These are phyloP conservation scores for Paspalum vaginatum DNA, from an alignment of 176 grass and related monocot genomes.

Conservation along the genomic window DNA sequence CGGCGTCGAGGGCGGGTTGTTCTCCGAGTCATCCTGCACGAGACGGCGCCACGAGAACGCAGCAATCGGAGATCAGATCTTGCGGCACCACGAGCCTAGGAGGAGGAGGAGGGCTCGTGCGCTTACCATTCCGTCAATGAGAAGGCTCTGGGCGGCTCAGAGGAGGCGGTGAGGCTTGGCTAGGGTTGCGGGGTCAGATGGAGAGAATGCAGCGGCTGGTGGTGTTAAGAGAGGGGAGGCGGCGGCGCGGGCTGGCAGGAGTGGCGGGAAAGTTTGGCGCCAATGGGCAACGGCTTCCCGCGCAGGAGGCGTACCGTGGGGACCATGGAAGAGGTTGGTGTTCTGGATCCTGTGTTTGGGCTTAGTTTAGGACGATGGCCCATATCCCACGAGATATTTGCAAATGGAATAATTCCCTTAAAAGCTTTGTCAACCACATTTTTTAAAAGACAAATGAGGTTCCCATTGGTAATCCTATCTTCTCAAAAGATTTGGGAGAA, in stretches of 20 bases:
- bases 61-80: constrained; percentile 19
- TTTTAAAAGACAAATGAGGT: too few relatives aligned
- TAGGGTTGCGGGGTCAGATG: constrained; percentile 18
- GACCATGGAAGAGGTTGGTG: too few relatives aligned
- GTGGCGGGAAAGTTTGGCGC: constrained; percentile 59
- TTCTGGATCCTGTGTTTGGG: neutral
- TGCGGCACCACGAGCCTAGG: neutral
- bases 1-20: constrained; percentile 76
- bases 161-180: neutral
- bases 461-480: too few relatives aligned
- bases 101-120: neutral
- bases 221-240: constrained; percentile 26
- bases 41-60: neutral
- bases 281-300: neutral
- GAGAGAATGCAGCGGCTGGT: neutral
- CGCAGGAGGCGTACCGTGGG: neutral
- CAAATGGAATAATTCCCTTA: neutral
- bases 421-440: too few relatives aligned
- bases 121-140: constrained; percentile 32
- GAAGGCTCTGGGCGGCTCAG: neutral
- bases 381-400: neutral
- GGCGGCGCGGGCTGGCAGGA: neutral
- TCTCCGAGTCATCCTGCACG: constrained; percentile 79
- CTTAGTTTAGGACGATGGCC: neutral
- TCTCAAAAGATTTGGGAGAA: too few relatives aligned